These are phyloP conservation scores for Neurospora sp. DNA, from an alignment of 495 filamentous ascomycete species.

Conservation along the genomic window DNA sequence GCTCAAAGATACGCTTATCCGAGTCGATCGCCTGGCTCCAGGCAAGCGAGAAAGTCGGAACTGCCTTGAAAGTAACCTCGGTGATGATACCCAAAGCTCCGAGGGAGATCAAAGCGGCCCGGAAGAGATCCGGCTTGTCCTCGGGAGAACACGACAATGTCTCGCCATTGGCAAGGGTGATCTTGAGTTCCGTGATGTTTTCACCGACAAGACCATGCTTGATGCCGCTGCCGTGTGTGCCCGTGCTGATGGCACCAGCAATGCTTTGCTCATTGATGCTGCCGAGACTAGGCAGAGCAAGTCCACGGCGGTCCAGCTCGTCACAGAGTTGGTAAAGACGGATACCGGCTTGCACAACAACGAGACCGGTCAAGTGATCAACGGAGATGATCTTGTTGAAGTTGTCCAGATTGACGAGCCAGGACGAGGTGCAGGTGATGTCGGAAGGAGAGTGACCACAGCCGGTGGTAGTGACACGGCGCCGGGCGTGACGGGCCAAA, in stretches of 20 bases:
- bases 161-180: conserved; percentile 76
- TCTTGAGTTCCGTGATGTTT: conserved; percentile 56
- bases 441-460: conserved; percentile 87
- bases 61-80: conserved; percentile 75
- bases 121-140: conserved; percentile 70
- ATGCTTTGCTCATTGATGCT: conserved; percentile 93
- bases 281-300: conserved; percentile 80
- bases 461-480: conserved; percentile 70
- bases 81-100: conserved; percentile 86
- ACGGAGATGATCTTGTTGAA: conserved; percentile 63
- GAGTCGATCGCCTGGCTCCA: conserved; percentile 75
- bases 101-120: conserved; percentile 75
- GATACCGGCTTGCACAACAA: conserved; percentile 81
- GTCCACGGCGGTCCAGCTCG: conserved; percentile 57
- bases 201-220: conserved; percentile 76
- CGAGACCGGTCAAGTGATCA: conserved; percentile 48
- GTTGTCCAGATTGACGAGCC: conserved; percentile 88
- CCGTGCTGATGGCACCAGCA: conserved; percentile 84
- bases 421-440: conserved; percentile 85
- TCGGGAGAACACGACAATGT: conserved; percentile 60
- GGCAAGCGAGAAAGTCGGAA: conserved; percentile 63
- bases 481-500: conserved; percentile 70
- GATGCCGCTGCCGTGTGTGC: conserved; percentile 83
- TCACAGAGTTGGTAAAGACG: conserved; percentile 59
- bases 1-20: conserved; percentile 52